Conservation (phyloP, 2,329 filamentous ascomycete genomes). For the Trichoderma sp. region DNA sequence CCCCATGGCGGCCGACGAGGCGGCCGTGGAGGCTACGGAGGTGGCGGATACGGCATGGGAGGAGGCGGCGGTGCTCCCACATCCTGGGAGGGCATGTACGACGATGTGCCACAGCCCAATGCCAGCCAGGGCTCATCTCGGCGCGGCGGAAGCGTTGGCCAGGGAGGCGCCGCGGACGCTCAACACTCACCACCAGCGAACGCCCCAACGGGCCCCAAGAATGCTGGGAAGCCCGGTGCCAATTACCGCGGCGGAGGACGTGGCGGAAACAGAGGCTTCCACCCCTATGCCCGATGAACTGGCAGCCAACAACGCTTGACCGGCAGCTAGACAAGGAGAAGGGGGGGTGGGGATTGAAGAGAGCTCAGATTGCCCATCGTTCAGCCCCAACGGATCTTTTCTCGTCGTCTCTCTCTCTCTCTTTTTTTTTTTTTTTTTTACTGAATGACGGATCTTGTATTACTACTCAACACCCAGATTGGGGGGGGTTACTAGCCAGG, state of each 20-base stretch:
- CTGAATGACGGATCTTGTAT: background rate
- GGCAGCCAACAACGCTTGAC: background rate
- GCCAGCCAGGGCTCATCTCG: constrained; percentile 47
- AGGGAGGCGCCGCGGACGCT: constrained; percentile 39
- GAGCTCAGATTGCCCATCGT: background rate
- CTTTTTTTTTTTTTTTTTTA: background rate
- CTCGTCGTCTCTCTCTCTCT: background rate
- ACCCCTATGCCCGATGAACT: constrained; percentile 61
- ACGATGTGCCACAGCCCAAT: constrained; percentile 84
- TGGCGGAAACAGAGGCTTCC: constrained; percentile 70
- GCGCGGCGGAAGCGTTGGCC: constrained; percentile 41
- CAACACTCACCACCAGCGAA: constrained; percentile 51
- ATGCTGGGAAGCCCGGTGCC: constrained; percentile 83
- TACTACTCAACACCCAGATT: constrained; percentile 1
- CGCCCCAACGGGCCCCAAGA: constrained; percentile 92
- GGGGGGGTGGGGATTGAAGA: background rate
- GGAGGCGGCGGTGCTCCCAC: constrained; percentile 64
- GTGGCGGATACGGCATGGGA: constrained; percentile 28
- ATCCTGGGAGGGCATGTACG: constrained; percentile 97
- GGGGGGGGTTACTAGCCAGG: background rate
- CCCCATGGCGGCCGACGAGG: constrained; percentile 23
- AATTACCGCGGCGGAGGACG: constrained; percentile 91
- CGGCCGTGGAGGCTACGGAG: constrained; percentile 28
- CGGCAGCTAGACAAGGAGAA: no score
- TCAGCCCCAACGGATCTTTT: background rate